phyloP scores from a whole-genome alignment of 176 grass and related monocot species.

The Puccinellia tenuiflora region DNA sequence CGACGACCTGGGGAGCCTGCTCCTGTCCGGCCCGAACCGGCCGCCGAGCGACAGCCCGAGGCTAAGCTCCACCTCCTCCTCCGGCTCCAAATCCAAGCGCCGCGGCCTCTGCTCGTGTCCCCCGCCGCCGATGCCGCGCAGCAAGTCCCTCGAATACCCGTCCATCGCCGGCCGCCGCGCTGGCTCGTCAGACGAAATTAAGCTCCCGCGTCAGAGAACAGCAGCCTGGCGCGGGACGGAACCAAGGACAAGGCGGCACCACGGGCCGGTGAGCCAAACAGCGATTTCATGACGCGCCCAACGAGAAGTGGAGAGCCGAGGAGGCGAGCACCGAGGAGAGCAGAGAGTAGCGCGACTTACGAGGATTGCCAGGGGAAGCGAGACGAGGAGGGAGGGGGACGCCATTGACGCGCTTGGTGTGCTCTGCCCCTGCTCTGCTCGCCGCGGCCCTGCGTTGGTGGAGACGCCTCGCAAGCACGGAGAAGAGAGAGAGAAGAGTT shows the following conservation, averaged over 20 bases:
- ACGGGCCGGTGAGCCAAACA: neutral
- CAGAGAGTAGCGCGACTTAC: slow-evolving; percentile 18
- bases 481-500: neutral
- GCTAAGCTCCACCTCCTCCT: slow-evolving; percentile 57
- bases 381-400: neutral
- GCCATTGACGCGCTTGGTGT: slow-evolving; percentile 22
- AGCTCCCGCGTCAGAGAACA: slow-evolving; percentile 12
- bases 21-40: slow-evolving; percentile 33
- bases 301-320: neutral
- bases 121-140: neutral
- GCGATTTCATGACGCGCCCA: neutral
- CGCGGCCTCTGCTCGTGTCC: neutral
- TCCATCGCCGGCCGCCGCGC: slow-evolving; percentile 16
- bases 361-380: neutral
- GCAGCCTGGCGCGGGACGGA: neutral
- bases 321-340: neutral
- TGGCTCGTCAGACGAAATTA: neutral
- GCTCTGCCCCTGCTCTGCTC: neutral
- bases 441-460: neutral
- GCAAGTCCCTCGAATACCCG: slow-evolving; percentile 29
- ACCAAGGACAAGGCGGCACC: neutral
- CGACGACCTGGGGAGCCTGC: slow-evolving; percentile 41
- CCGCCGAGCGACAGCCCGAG: slow-evolving; percentile 75
- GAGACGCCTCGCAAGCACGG: neutral
- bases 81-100: neutral